Evolutionary conservation across 2,329 filamentous ascomycete genomes (phyloP).

Genomic region (Coniochaeta hoffmannii): DNA sequence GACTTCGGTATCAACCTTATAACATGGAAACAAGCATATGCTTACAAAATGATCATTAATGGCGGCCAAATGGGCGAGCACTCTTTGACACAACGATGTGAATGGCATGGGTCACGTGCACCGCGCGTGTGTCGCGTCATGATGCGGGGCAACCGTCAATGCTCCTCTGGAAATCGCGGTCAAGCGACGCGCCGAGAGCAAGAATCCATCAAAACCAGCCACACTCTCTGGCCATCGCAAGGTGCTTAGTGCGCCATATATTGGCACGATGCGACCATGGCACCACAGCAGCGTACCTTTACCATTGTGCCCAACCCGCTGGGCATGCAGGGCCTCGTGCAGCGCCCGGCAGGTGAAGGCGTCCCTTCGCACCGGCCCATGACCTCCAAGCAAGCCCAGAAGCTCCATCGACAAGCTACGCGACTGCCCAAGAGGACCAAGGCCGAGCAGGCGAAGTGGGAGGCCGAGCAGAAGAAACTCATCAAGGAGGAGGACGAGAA

Average conservation of each 20-base stretch:
- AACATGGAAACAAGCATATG: too few relatives aligned
- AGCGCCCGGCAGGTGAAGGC: slow-evolving; percentile 5
- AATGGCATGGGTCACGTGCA: not conserved
- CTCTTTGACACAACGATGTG: too few relatives aligned
- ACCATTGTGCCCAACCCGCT: slow-evolving; percentile 26
- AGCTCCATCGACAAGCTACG: slow-evolving; percentile 34
- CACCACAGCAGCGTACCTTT: slow-evolving; percentile 27
- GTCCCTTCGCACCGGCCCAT: slow-evolving; percentile 25
- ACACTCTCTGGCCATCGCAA: not conserved
- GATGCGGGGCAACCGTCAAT: not conserved
- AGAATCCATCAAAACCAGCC: not conserved
- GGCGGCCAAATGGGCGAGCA: too few relatives aligned
- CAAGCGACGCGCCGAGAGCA: not conserved
- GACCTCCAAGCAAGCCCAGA: slow-evolving; percentile 42
- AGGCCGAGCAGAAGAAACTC: slow-evolving; percentile 44
- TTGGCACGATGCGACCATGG: slow-evolving; percentile 15
- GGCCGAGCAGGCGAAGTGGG: slow-evolving; percentile 21
- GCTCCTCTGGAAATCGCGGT: not conserved
- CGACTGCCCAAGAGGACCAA: slow-evolving; percentile 25
- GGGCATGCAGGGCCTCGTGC: slow-evolving; percentile 13
- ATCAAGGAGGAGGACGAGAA: slow-evolving; percentile 44
- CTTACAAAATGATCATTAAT: too few relatives aligned
- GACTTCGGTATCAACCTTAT: too few relatives aligned
- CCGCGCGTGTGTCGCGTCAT: not conserved
- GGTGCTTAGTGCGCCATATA: not conserved